Evolutionary conservation across 768 basidiomycete genomes (phyloP), one percentile per base, ranked within the genome.

Genomic region (Termitomyces sp.): DNA sequence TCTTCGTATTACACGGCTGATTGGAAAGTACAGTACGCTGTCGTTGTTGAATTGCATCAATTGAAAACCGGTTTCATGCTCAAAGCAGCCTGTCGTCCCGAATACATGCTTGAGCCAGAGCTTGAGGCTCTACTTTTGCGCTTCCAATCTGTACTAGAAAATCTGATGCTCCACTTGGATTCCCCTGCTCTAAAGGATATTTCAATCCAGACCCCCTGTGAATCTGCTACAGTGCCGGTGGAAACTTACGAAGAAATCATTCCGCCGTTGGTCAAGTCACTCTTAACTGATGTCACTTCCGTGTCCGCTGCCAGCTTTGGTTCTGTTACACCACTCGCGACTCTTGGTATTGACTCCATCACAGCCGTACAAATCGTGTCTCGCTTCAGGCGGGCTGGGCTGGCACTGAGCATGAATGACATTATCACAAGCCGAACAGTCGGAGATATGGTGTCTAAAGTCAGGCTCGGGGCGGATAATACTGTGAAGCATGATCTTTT

Each of bases 271-370:
- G 49, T 57, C 14, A 41, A 48, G 44, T 55, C 56, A 8, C 56
- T 72, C 3, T 62, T 73, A 28, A 55, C 62, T 32, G 38, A 58
- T 6, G 58, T 74, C 14, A 69, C 71, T 5, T 70, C 70, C 40
- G 65, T 71, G 13, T 67, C 76, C 1, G 33, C 56, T 8, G 67
- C 72, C 4, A 61, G 67, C 20, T 67, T 82, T 5, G 63, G 66
- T 20, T 59, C 69, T 18, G 62, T 66, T 4, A 79, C 76, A 6
- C 72, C 72, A 4, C 70, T 80, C 18, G 69, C 70, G 13, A 69
- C 75, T 6, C 63, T 82, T 12, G 81, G 81, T 20, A 68, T 82
- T 12, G 81, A 82, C 63, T 82, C 81, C 1, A 81, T 82, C 58
- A 77, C 76, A 20, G 78, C 81, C 23, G 77, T 82, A 38, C 75